Evolutionary conservation across 2,329 filamentous ascomycete species (phyloP).

Genomic region (Alternaria angustiovoidea): DNA sequence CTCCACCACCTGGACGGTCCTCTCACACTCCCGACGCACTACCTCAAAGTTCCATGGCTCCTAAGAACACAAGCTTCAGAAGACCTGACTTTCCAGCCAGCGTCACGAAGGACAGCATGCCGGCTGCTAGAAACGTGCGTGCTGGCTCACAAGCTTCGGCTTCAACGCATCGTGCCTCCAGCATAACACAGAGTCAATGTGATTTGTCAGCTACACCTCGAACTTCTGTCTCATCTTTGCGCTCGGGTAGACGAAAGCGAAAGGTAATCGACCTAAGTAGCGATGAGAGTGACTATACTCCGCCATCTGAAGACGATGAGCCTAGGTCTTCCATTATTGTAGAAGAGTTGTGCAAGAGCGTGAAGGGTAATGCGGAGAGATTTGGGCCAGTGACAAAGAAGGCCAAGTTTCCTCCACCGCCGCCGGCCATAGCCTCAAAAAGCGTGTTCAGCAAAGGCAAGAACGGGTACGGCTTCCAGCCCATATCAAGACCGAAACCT

Average conservation of each 20-base stretch:
- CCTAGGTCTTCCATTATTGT: background rate
- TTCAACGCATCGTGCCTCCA: background rate
- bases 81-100: constrained; percentile 14
- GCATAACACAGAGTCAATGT: background rate
- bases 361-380: background rate
- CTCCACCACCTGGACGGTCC: background rate
- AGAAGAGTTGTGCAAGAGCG: background rate
- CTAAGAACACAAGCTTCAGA: constrained; percentile 13
- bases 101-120: background rate
- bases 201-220: constrained; percentile 8
- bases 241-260: constrained; percentile 11
- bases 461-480: constrained; percentile 18
- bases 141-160: constrained; percentile 13
- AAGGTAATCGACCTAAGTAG: constrained; percentile 13
- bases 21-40: background rate
- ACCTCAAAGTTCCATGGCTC: background rate
- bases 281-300: constrained; percentile 14
- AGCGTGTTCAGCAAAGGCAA: constrained; percentile 5
- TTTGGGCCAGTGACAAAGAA: background rate
- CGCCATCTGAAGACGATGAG: constrained; percentile 11
- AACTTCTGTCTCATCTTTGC: background rate
- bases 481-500: background rate
- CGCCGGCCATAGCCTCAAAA: background rate
- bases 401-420: background rate
- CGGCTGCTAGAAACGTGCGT: constrained; percentile 1